These are phyloP conservation scores for Exophiala mesophila DNA, from an alignment of 2,329 filamentous ascomycete species.

Conservation along the genomic window DNA sequence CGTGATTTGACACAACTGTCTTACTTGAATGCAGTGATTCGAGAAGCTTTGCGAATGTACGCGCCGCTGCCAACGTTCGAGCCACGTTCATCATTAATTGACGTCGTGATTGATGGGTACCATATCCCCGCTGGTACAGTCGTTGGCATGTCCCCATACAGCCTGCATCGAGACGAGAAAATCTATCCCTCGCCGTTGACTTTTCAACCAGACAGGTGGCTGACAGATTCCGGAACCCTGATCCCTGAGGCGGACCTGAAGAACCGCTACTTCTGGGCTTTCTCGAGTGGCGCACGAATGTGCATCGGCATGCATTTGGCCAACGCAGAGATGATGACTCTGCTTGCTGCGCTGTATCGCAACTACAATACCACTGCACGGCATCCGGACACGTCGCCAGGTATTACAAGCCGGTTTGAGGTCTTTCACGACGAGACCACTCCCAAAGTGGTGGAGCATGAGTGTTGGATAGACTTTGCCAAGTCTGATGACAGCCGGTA, in stretches of 20 bases:
- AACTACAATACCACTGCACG: conserved; percentile 36
- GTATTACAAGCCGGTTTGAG: conserved; percentile 31
- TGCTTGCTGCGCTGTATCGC: conserved; percentile 43
- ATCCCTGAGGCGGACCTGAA: conserved; percentile 20
- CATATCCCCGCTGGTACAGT: conserved; percentile 28
- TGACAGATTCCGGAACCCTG: conserved; percentile 16
- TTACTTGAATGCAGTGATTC: conserved; percentile 47
- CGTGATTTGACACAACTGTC: conserved; percentile 36
- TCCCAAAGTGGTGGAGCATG: conserved; percentile 24
- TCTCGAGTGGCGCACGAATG: conserved; percentile 39
- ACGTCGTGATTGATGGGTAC: conserved; percentile 34
- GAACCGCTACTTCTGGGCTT: conserved; percentile 34
- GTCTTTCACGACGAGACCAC: conserved; percentile 30
- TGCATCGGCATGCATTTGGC: conserved; percentile 42
- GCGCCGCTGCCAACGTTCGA: conserved; percentile 47
- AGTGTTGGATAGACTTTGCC: conserved; percentile 24
- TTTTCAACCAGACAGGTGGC: conserved; percentile 39
- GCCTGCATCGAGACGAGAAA: conserved; percentile 36
- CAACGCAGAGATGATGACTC: conserved; percentile 48
- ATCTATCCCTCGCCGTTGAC: conserved; percentile 44
- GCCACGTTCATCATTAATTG: conserved; percentile 36
- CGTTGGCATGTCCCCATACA: conserved; percentile 32
- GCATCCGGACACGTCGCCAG: conserved; percentile 27
- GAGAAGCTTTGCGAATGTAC: conserved; percentile 47
- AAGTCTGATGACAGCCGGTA: conserved; percentile 3